Percentiles rank a stretch among this genome's conserved stretches.
phyloP scores from a whole-genome alignment of 1,139 yeast genomes.

The Arxiozyma heterogenica region DNA sequence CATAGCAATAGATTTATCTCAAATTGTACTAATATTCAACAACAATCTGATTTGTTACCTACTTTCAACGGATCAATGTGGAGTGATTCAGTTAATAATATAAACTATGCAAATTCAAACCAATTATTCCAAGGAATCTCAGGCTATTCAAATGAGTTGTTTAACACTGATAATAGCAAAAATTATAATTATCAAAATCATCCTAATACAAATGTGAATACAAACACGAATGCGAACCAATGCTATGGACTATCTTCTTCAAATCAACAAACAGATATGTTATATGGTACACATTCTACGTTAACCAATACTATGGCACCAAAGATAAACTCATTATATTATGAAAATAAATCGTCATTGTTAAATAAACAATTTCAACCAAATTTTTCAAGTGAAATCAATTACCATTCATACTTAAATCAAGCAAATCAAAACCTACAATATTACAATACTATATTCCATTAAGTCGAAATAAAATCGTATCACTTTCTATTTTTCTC shows the following conservation, averaged over 20 bases:
- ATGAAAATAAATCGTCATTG: not conserved
- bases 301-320: not conserved
- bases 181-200: too few relatives aligned
- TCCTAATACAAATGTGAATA: not conserved
- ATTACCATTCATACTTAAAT: not conserved
- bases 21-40: not conserved
- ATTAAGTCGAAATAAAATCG: not conserved
- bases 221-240: not conserved
- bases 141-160: not conserved
- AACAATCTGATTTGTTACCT: not conserved
- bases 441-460: not conserved
- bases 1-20: not conserved
- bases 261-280: not conserved
- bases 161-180: not conserved
- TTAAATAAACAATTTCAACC: not conserved
- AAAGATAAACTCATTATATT: not conserved
- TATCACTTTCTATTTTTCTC: not conserved
- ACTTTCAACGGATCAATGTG: not conserved
- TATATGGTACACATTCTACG: not conserved
- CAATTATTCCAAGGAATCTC: not conserved
- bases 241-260: not conserved
- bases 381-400: not conserved
- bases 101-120: not conserved
- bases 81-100: conserved; percentile 1
- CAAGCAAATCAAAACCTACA: not conserved